Evolutionary conservation across 306 rosid species (phyloP).

Genomic region (Quercus parvula): DNA sequence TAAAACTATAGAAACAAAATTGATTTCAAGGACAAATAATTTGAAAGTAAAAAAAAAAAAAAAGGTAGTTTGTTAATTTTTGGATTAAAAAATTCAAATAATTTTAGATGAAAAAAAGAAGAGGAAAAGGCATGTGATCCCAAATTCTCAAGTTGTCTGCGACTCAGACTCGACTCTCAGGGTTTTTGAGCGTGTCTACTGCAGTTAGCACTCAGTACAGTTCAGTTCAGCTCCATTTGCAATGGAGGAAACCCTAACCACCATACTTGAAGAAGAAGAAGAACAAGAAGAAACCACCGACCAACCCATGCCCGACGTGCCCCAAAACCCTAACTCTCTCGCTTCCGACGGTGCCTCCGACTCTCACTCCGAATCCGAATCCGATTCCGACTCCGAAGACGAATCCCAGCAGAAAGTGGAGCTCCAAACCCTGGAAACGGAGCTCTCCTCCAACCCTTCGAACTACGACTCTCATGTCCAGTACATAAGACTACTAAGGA

Average conservation of each 20-base stretch:
- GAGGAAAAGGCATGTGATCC: no score
- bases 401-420: constrained; percentile 61
- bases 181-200: no score
- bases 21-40: no score
- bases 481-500: constrained; percentile 65
- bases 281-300: not conserved
- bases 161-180: no score
- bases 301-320: constrained; percentile 29
- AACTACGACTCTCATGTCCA: constrained; percentile 71
- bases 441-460: constrained; percentile 64
- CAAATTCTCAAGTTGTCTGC: no score
- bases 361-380: constrained; percentile 24
- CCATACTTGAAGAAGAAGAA: constrained; percentile 3
- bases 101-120: no score
- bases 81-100: no score
- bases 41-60: no score
- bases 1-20: no score
- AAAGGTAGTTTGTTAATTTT: no score
- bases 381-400: constrained; percentile 46
- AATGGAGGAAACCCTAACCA: constrained; percentile 42
- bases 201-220: no score
- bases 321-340: constrained; percentile 19
- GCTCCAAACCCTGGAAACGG: constrained; percentile 54
- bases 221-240: no score
- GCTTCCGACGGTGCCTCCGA: constrained; percentile 12